phyloP scores from a whole-genome alignment of 768 basidiomycete species.

The Tubosaeta sp. region DNA sequence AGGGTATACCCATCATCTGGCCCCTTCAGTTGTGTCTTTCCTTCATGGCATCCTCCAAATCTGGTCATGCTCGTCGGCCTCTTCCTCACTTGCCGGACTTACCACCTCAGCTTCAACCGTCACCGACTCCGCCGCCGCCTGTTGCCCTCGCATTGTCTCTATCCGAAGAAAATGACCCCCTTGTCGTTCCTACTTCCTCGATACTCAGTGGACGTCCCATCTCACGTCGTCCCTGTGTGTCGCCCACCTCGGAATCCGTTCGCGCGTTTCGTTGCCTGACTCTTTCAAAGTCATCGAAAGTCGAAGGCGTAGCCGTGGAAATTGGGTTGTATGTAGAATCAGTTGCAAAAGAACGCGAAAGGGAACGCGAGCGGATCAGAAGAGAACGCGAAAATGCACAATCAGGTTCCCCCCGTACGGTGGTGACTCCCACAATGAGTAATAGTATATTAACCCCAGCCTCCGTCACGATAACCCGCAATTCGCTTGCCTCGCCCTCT shows the following conservation, averaged over 20 bases:
- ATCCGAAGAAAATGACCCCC: constrained; percentile 3
- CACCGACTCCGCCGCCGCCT: constrained; percentile 40
- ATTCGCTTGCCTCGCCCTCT: constrained; percentile 15
- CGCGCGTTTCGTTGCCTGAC: constrained; percentile 50
- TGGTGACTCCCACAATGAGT: constrained; percentile 20
- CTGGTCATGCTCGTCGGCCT: constrained; percentile 36
- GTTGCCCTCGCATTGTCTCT: constrained; percentile 19
- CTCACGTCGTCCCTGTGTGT: constrained; percentile 31
- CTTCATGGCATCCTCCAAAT: constrained; percentile 36
- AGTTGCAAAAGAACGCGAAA: constrained; percentile 71
- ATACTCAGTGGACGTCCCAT: constrained; percentile 24
- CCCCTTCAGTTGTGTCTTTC: constrained; percentile 56
- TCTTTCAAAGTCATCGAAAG: constrained; percentile 45
- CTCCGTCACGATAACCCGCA: constrained; percentile 5
- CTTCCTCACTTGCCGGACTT: constrained; percentile 60
- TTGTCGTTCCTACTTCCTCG: constrained; percentile 3
- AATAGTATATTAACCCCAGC: constrained; percentile 8
- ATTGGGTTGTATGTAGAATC: constrained; percentile 71
- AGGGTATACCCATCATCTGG: constrained; percentile 72
- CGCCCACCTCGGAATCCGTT: constrained; percentile 36
- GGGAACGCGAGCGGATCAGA: constrained; percentile 69
- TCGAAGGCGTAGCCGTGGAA: constrained; percentile 53
- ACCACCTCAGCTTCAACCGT: constrained; percentile 57
- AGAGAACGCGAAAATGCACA: constrained; percentile 54
- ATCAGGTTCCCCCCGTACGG: constrained; percentile 22